These are phyloP conservation scores for Erodium maritimum DNA, from an alignment of 345 rosid genomes.

Conservation along the genomic window DNA sequence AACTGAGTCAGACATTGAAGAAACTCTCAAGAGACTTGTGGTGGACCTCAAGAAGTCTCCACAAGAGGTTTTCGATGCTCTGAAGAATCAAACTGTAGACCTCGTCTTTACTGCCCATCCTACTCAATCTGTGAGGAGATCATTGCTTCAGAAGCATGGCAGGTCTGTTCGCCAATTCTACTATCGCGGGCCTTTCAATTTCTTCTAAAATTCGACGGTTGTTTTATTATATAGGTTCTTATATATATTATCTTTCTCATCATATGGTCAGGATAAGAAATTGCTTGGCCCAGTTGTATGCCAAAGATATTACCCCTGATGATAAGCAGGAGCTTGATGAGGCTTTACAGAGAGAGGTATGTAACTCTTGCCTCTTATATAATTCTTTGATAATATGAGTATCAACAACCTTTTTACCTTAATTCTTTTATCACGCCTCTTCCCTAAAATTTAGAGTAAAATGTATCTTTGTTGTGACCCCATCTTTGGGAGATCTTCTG, in stretches of 20 bases:
- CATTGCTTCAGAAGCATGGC: constrained; percentile 94
- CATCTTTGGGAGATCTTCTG: too few relatives aligned
- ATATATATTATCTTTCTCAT: not conserved
- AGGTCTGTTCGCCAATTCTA: constrained; percentile 33
- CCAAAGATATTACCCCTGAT: constrained; percentile 85
- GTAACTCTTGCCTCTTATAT: too few relatives aligned
- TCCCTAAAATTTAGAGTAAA: too few relatives aligned
- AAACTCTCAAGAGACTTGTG: constrained; percentile 87
- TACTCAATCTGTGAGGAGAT: constrained; percentile 90
- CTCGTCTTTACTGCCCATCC: constrained; percentile 97
- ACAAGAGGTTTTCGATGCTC: constrained; percentile 75
- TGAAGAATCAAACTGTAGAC: constrained; percentile 96
- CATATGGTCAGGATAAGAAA: constrained; percentile 61
- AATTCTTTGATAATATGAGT: too few relatives aligned
- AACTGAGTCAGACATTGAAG: constrained; percentile 92
- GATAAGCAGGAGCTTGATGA: constrained; percentile 98
- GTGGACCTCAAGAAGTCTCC: constrained; percentile 73
- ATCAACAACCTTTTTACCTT: too few relatives aligned
- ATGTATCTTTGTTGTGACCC: too few relatives aligned
- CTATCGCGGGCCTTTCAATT: not conserved
- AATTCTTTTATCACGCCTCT: too few relatives aligned
- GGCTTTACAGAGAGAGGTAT: constrained; percentile 94
- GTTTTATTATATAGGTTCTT: not conserved
- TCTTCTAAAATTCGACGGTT: too few relatives aligned
- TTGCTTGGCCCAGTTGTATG: constrained; percentile 81